Percentiles rank a stretch among this genome's conserved stretches.
Evolutionary conservation across 1,139 yeast species (phyloP).

Genomic region (Candida pseudoviswanathii): DNA sequence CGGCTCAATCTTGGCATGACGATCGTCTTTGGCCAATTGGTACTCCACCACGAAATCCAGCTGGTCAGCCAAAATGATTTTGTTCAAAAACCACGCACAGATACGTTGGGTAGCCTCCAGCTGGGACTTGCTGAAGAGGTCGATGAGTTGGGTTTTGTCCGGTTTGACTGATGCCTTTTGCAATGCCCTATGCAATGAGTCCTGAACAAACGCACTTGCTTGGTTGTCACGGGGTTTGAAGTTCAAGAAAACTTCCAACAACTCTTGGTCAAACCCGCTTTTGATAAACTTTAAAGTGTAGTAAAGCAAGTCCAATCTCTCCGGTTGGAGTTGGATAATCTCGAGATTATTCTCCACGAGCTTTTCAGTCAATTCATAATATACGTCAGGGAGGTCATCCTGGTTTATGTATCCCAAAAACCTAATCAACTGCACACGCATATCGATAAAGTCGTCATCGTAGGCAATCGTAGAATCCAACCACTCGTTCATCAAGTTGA

Average conservation of each 20-base stretch:
- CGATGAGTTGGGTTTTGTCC: slow-evolving; percentile 23
- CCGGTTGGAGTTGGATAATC: slow-evolving; percentile 41
- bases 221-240: slow-evolving; percentile 23
- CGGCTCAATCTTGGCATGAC: slow-evolving; percentile 37
- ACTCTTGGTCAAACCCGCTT: slow-evolving; percentile 28
- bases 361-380: slow-evolving; percentile 36
- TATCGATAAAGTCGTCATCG: slow-evolving; percentile 51
- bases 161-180: slow-evolving; percentile 15
- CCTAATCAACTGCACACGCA: slow-evolving; percentile 55
- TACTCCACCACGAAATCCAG: slow-evolving; percentile 64
- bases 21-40: slow-evolving; percentile 44
- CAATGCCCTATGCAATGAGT: slow-evolving; percentile 29
- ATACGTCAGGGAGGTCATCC: slow-evolving; percentile 31
- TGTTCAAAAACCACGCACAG: slow-evolving; percentile 37
- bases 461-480: slow-evolving; percentile 63
- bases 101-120: slow-evolving; percentile 36
- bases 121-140: slow-evolving; percentile 23
- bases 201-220: slow-evolving; percentile 36
- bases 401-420: slow-evolving; percentile 41
- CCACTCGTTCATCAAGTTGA: slow-evolving; percentile 56
- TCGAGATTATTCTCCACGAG: slow-evolving; percentile 56
- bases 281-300: slow-evolving; percentile 47
- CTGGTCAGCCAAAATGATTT: slow-evolving; percentile 41
- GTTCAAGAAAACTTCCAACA: slow-evolving; percentile 35
- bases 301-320: slow-evolving; percentile 46